These are phyloP conservation scores for Arthrinium phaeospermum DNA, from an alignment of 2,329 filamentous ascomycete genomes.

Conservation along the genomic window DNA sequence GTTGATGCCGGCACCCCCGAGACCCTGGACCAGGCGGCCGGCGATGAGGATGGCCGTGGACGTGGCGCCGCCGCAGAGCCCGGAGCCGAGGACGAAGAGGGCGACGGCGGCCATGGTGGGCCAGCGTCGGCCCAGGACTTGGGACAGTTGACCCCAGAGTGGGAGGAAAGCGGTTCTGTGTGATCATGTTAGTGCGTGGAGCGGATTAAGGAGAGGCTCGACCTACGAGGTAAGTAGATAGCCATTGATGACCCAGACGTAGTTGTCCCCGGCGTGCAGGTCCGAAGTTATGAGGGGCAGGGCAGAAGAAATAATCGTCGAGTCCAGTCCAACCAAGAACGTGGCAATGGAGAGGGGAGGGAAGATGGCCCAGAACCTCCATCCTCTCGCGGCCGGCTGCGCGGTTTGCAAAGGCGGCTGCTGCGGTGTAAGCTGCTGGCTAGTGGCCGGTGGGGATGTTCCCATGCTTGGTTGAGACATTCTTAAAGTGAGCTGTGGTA, in stretches of 20 bases:
- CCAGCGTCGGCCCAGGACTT: background rate
- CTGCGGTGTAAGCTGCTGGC: too few relatives aligned
- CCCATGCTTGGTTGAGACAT: too few relatives aligned
- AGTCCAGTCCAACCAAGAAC: conserved; percentile 26
- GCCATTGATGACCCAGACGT: background rate
- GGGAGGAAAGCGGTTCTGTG: background rate
- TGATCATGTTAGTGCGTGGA: too few relatives aligned
- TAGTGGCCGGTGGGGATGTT: too few relatives aligned
- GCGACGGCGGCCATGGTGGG: conserved; percentile 37
- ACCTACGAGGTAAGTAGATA: background rate
- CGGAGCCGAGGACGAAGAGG: conserved; percentile 44
- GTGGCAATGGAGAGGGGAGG: background rate
- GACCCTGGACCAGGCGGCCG: conserved; percentile 43
- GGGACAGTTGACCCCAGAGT: background rate
- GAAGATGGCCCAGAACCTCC: conserved; percentile 2
- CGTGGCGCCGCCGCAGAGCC: conserved; percentile 42
- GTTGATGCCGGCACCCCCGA: conserved; percentile 41
- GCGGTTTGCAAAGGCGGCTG: too few relatives aligned
- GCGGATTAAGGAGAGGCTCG: too few relatives aligned
- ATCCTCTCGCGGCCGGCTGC: background rate
- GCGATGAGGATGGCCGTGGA: conserved; percentile 41
- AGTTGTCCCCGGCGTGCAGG: background rate
- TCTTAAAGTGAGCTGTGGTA: too few relatives aligned
- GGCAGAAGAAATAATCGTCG: background rate
- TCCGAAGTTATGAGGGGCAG: background rate